Evolutionary conservation across 208 protist species (phyloP), one percentile per base, ranked within the genome.

Genomic region (Trypanosoma caninum): DNA sequence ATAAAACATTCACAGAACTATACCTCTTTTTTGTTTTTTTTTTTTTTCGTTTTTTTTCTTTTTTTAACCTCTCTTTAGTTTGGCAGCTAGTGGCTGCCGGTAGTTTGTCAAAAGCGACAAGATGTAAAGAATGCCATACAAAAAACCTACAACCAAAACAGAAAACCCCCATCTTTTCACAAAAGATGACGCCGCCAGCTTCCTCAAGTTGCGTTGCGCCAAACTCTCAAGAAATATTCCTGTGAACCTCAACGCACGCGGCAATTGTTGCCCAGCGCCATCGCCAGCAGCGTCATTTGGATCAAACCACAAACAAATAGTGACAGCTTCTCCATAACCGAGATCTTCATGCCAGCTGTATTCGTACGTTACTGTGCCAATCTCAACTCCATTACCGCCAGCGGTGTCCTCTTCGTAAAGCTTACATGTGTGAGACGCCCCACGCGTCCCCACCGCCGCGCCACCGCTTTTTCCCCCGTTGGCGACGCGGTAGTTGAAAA

Each of bases 81-180:
- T 54, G 31, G 4, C 65, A 14, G 45, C 18, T 28, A n/a, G 46
- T 42, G n/a, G 41, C 16, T 52, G 1, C 14, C 30, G 5, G 31
- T 25, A 35, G 46, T 28, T 50, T 37, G 52, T 47, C 0, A 60
- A 28, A 38, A 56, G 52, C 35, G 48, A 55, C 54, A 71, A 28
- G 0, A 61, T 47, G 11, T 51, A 44, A 45, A 87, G 40, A 34
- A 66, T 33, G 2, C 23, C 72, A 51, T 84, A 87, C 38, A 88
- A 30, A 23, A 48, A 42, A 11, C 20, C 41, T 22, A 72, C 58
- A 50, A 78, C 60, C 37, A 85, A 22, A 7, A 78, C 14, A 16
- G 84, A 81, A 45, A 48, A 78, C 20, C 73, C 46, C 68, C 74
- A 91, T 4, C 80, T 74, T 10, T 56, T 34, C 25, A 64, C 59